Evolutionary conservation across 2,329 filamentous ascomycete species (phyloP), one percentile per base, ranked within the genome.

Genomic region (Sarocladiaceae sp.): DNA sequence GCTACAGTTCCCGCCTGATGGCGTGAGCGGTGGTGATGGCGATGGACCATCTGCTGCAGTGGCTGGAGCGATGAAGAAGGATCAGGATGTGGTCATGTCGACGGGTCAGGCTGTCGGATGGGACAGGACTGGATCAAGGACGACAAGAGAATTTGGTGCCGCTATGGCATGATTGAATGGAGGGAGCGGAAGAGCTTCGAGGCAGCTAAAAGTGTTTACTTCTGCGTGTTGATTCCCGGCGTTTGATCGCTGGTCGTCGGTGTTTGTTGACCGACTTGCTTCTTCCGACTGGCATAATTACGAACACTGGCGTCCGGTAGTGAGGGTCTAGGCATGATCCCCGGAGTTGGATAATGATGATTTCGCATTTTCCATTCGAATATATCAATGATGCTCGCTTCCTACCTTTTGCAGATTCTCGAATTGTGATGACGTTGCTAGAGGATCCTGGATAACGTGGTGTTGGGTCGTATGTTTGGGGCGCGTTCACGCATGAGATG

Each of bases 1-100:
- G 72, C 63, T 80, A 18, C 72, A 79, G 47, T 80, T 77, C 49
- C 74, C 74, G 5, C 66, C 67, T 2, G 74, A 77, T 41, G 70
- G 67, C 6, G 64, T 65, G 10, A 67, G 62, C 47, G 61, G 58
- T 27, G 53, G 56, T 6, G 66, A 64, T n/a, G n/a, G n/a, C n/a
- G 65, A 66, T 20, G 58, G 58, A 19, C 52, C 66, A 35, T 60
- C 65, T 51, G 55, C 56, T 6, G 59, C 56, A 5, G 54, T 66
- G 19, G 60, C 66, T 43, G 53, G 53, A 5, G 42, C 31, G 7
- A 45, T 41, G 34, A 40, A 24, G 27, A 41, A 37, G 23, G 49
- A 45, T 20, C 32, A 50, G 20, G 53, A 55, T 3, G 53, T 56
- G 27, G 51, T 51, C n/a, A 58, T 56, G 51, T 50, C 56, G 12